Evolutionary conservation across 495 filamentous ascomycete species (phyloP), one percentile per base, ranked within the genome.

Genomic region (Podospora australis): DNA sequence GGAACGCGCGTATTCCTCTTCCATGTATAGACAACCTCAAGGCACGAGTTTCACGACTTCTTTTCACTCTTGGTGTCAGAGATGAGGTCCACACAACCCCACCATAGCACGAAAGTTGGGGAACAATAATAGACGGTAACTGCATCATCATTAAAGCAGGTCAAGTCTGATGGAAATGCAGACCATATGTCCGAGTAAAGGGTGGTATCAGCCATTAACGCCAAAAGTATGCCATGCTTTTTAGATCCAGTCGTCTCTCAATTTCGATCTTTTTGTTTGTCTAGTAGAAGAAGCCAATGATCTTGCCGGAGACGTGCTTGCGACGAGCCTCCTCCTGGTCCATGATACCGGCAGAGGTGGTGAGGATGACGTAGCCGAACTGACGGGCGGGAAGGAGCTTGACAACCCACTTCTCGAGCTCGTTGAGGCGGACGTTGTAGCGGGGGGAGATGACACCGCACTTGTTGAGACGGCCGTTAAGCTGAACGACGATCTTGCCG

Each of bases 401-500:
- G 67, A 91, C 87, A 66, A 96, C 87, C 92, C 92, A 98, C 77
- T 95, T 95, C 84, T 95, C 92, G 67, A 98, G 81, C 67, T 97
- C 94, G 67, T 78, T 77, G 65, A 98, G 88, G 71, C 89, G 90
- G 70, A 98, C 84, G 80, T 96, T 96, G 86, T 95, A 98, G 69
- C 94, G 84, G 63, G 92, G 92, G 62, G 83, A 88, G 82, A 98
- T 98, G 75, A 94, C 89, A 77, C 92, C 92, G 59, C 87, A 92
- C 82, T 98, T 98, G 86, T 98, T 98, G 73, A 97, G 82, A 59
- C 62, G 95, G 83, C 78, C 95, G 89, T 88, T 70, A 56, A 96
- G 84, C 77, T 95, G 88, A 73, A 96, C 89, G 64, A 95, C 88
- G 56, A 96, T 94, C 82, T 95, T 95, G 78, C 89, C 92, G 66